Evolutionary conservation across 2,329 filamentous ascomycete species (phyloP).

Genomic region (Botrytis hyacinthi): DNA sequence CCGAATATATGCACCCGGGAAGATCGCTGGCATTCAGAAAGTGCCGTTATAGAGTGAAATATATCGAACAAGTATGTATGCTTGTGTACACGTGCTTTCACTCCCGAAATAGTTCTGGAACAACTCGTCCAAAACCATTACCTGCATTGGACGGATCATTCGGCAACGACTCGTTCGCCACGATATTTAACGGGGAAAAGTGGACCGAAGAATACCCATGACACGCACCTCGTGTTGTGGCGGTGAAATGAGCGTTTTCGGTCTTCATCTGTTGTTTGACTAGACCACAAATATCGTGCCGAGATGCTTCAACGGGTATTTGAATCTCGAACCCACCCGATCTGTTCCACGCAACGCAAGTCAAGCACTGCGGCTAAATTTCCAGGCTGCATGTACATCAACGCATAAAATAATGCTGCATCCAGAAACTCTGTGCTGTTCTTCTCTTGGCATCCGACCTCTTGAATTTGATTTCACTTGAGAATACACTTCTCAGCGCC

Average conservation of each 20-base stretch:
- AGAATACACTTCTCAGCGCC: not conserved
- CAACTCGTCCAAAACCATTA: not conserved
- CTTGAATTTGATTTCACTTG: not conserved
- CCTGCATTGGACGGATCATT: not conserved
- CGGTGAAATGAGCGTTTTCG: conserved; percentile 1
- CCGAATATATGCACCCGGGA: not conserved
- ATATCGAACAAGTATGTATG: not conserved
- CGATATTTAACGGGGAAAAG: not conserved
- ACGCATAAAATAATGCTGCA: not conserved
- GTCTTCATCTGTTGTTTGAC: not conserved
- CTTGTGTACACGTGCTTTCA: not conserved
- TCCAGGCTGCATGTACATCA: not conserved
- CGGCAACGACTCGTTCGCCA: not conserved
- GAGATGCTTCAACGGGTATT: not conserved
- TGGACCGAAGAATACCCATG: conserved; percentile 1
- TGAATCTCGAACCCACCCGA: not conserved
- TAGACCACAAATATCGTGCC: not conserved
- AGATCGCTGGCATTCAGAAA: not conserved
- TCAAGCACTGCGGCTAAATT: not conserved
- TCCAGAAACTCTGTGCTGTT: not conserved
- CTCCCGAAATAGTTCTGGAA: not conserved
- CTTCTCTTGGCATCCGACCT: not conserved
- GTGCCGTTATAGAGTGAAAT: not conserved
- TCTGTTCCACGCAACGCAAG: not conserved
- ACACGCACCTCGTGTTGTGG: not conserved